Conservation (phyloP, 2,329 filamentous ascomycete genomes). For the Penicillium sp. region DNA sequence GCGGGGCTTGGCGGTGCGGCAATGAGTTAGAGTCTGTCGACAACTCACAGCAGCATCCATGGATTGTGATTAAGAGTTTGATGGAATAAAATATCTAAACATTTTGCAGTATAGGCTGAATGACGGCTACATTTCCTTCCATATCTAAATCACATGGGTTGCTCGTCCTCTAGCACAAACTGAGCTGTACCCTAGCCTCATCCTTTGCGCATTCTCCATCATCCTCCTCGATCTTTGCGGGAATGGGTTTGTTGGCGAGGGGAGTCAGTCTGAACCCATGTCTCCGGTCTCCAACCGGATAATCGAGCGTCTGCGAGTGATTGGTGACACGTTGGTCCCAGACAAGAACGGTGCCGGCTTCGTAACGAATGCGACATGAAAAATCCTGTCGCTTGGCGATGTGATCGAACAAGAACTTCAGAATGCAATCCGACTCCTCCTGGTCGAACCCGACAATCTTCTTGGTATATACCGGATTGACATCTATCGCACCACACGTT, state of each 20-base stretch:
- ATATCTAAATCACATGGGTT: too few relatives aligned
- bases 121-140: too few relatives aligned
- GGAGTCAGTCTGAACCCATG: constrained; percentile 1
- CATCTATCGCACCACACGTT: too few relatives aligned
- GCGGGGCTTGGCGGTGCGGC: constrained; percentile 4
- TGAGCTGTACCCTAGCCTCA: constrained; percentile 2
- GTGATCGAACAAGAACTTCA: constrained; percentile 1
- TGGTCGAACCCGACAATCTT: constrained; percentile 1
- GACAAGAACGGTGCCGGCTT: constrained; percentile 1
- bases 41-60: too few relatives aligned
- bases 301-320: constrained; percentile 4
- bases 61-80: too few relatives aligned
- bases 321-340: constrained; percentile 2
- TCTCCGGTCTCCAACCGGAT: constrained; percentile 1
- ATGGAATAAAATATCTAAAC: too few relatives aligned
- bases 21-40: too few relatives aligned
- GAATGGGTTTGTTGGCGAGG: constrained; percentile 3
- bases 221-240: constrained; percentile 1
- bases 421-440: background rate
- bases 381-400: constrained; percentile 2
- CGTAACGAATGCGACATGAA: constrained; percentile 1
- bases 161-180: too few relatives aligned
- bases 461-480: too few relatives aligned
- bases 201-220: constrained; percentile 1
- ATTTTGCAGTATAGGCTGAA: too few relatives aligned